phyloP scores from a whole-genome alignment of 331 rosid species.

The Telfairia occidentalis region DNA sequence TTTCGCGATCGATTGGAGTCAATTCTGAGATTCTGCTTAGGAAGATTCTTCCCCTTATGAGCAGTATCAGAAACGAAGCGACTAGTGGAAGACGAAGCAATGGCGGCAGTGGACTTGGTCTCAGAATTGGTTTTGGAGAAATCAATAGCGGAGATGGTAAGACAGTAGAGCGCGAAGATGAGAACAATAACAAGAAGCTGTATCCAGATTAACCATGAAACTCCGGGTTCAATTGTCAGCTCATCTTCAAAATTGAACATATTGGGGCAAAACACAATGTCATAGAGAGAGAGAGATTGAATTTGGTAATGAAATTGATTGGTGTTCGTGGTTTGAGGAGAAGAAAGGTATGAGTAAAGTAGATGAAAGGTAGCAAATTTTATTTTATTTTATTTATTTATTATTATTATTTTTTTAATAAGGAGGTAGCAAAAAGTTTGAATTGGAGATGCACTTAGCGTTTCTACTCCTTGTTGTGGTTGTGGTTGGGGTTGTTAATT shows the following conservation, averaged over 20 bases:
- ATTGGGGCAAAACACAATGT: not conserved
- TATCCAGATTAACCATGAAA: constrained; percentile 73
- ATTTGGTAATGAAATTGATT: not conserved
- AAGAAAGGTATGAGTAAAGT: not conserved
- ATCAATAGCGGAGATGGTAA: constrained; percentile 32
- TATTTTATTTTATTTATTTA: too few species aligned
- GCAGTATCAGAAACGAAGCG: constrained; percentile 15
- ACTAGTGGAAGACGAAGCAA: constrained; percentile 24
- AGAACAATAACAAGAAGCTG: constrained; percentile 49
- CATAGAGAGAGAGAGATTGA: not conserved
- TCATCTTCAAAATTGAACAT: constrained; percentile 66
- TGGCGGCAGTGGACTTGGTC: not conserved
- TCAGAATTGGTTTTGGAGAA: constrained; percentile 10
- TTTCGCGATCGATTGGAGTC: constrained; percentile 24
- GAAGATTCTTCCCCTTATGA: constrained; percentile 17
- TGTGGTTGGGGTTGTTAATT: too few species aligned
- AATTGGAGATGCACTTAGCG: too few species aligned
- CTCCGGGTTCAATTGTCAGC: constrained; percentile 25
- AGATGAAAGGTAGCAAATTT: not conserved
- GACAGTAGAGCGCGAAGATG: constrained; percentile 33
- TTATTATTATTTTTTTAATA: too few species aligned
- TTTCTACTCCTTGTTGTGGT: too few species aligned
- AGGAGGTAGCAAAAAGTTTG: too few species aligned
- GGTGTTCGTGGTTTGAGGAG: not conserved
- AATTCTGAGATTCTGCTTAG: constrained; percentile 15